Base-by-base conservation (phyloP, 257 asterid genomes). In the Solanum sitiens region DNA sequence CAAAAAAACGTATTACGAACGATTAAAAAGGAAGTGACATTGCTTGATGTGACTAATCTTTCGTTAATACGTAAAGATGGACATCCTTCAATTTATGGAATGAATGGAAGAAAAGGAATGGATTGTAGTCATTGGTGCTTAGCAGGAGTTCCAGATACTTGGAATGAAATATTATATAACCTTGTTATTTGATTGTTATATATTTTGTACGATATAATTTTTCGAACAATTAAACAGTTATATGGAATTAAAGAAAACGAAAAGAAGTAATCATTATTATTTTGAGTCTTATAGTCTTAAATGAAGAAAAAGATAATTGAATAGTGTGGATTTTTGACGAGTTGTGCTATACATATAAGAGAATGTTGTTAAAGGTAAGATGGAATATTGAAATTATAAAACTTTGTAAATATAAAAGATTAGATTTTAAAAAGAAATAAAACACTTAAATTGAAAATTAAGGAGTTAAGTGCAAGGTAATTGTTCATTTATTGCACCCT, bases 71-170 rank as follows among this genome's bases (percentile, higher is more conserved):
- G 99, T 27, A 96, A 94, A 93, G 99, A 94, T 77, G 98, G 97
- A 2, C 99, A 96, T 67, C 98, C 99, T 87, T 96, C 99, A 5
- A 85, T 93, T 2, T 96, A 93, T 74, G 99, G 99, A 35, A 88
- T 93, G 5, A 90, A 89, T 1, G 90, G 93, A 20, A 87, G 63
- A 14, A 76, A 88, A 0, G 93, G 90, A 40, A 91, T 91, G 93
- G 99, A 96, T 85, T 96, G 98, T 89, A 96, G 96, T 91, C 99
- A 96, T 86, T 96, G 99, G 99, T 95, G 98, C 68, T 90, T 96
- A 35, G 94, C 98, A 0, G 98, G 98, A 67, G 95, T 96, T 4
- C 99, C 98, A 15, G 98, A 96, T 91, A 94, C 94, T 65, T 96
- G 98, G 98, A 96, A 95, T 86, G 92, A 88, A 61, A 90, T 96